A percentile compares a stretch with the other conserved stretches of the same genome.
Evolutionary conservation across 495 filamentous ascomycete genomes (phyloP).

Genomic region (Platismatia glauca): DNA sequence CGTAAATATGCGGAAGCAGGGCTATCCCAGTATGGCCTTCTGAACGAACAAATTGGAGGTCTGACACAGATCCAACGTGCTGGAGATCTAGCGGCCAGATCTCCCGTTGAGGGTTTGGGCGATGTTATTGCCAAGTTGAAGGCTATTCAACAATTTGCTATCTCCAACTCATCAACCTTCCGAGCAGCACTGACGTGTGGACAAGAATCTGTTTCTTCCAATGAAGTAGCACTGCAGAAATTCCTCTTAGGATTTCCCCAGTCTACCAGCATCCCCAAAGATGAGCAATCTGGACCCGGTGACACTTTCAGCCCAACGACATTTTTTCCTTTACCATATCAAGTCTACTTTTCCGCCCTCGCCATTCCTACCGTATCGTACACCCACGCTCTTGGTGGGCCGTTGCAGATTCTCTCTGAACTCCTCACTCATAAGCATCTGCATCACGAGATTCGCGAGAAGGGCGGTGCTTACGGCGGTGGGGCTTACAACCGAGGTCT

Average conservation of each 20-base stretch:
- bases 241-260: constrained; percentile 55
- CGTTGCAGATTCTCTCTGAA: constrained; percentile 79
- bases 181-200: constrained; percentile 86
- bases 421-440: constrained; percentile 96
- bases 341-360: constrained; percentile 85
- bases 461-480: constrained; percentile 93
- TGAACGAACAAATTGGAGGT: constrained; percentile 74
- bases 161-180: constrained; percentile 47
- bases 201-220: constrained; percentile 53
- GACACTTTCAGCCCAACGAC: constrained; percentile 48
- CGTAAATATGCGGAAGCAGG: constrained; percentile 72
- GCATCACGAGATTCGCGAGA: constrained; percentile 95
- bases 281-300: constrained; percentile 24
- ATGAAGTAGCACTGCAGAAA: constrained; percentile 60
- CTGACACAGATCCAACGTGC: constrained; percentile 84
- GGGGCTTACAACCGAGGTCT: constrained; percentile 73
- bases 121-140: constrained; percentile 81
- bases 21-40: constrained; percentile 57
- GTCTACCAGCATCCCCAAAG: constrained; percentile 29
- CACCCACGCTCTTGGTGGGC: constrained; percentile 59
- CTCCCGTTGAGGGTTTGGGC: constrained; percentile 49
- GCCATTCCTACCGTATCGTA: constrained; percentile 81
- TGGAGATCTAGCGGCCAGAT: constrained; percentile 51
- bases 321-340: constrained; percentile 91
- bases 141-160: constrained; percentile 69